Evolutionary conservation across 257 asterid species (phyloP), one percentile per base, ranked within the genome.

Genomic region (Nicotiana noctiflora): DNA sequence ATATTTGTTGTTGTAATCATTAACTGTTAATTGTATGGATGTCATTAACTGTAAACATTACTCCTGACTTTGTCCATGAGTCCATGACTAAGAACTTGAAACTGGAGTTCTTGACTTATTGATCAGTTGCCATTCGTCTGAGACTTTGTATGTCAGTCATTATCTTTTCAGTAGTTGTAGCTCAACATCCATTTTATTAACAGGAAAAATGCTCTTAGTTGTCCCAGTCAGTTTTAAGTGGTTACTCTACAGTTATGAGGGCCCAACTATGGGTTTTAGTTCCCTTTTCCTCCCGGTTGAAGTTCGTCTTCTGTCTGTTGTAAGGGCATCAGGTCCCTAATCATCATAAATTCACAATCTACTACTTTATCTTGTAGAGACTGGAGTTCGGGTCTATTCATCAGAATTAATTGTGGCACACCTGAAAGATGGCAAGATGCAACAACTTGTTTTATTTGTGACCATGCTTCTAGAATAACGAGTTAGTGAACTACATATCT

Each of bases 341-440:
- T 72, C 23, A 13, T 49, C 61, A 49, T 49, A 74, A 14, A 49
- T 49, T 46, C 13, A 7, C 49, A 14, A 23, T 74, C 79, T 49
- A 74, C 44, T 74, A 32, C 17, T 49, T 74, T 23, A 62, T 62
- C 19, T 62, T n/a, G 37, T 62, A 23, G 19, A 25, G 61, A 46
- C 15, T 74, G 61, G 61, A 49, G 61, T 49, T 74, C 61, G 25
- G 79, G 44, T 74, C 44, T 74, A 46, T 72, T 7, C 78, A 72
- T 72, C 44, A 49, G 60, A 72, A 46, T 46, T 23, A 25, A 46
- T 49, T 49, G 23, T 72, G 78, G 60, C 23, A 72, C 60, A 49
- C 78, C 60, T 23, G 60, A 72, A 72, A 72, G 40, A 72, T 72
- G 78, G 60, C 60, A 46, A 72, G 60, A 46, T 46, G 61, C 78